Base-by-base conservation (phyloP, 2,329 filamentous ascomycete genomes). In the Tolypocladium pustulatum region DNA sequence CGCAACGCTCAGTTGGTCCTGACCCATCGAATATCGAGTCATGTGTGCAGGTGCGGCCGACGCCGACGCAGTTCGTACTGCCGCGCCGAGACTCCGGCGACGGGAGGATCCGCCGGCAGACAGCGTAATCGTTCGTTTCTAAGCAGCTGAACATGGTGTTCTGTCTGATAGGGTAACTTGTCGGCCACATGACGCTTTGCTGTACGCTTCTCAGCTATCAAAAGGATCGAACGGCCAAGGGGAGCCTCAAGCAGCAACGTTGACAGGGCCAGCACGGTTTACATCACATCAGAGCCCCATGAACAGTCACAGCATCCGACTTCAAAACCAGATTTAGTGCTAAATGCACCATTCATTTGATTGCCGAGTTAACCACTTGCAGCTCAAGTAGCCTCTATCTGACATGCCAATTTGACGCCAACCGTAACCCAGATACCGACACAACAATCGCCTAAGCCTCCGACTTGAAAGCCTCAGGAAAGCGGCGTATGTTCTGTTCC, bases 401-500 rank as follows among this genome's bases (percentile, higher is more conserved):
- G 73, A 76, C 71, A 75, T 73, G 71, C 72, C 72, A 73, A 68
- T 70, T 72, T 73, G 74, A 77, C 75, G 75, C 75, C 75, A 74
- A 69, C 69, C 71, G 69, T 69, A 69, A 73, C 68, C 71, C 73
- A 73, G 70, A 72, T 72, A 67, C 68, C 67, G 69, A 65, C 67
- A 64, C 65, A 67, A 66, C 65, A 69, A 69, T 67, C 67, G 64
- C 68, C 71, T 77, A 83, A 75, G 77, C 80, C 74, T 81, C 77
- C 54, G 72, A 70, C 64, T 79, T 78, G 81, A 95, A 99, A 74
- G 94, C 94, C 65, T 89, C 88, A 70, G 94, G 94, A 90, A 97
- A 99, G 71, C 90, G 86, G 79, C 86, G 87, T 75, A 99, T 87
- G 88, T 99, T 99, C 69, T 89, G 69, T 75, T 82, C 84, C 68